Evolutionary conservation across 1,284 basidiomycete genomes (phyloP), one percentile per base, ranked within the genome.

Genomic region (Apiotrichum akiyoshidainum): DNA sequence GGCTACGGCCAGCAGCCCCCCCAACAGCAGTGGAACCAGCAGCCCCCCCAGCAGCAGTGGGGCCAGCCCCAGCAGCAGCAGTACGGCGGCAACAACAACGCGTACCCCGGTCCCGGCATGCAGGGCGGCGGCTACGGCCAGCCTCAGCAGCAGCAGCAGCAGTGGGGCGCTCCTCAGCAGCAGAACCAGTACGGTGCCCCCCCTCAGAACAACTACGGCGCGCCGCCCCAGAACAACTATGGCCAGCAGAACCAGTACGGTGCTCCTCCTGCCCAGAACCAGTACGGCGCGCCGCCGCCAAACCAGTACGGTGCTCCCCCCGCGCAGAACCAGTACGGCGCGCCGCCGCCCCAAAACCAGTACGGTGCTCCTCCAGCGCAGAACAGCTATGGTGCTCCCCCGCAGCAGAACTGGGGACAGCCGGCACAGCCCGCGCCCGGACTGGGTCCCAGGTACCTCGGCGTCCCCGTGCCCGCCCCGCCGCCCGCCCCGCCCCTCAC

Each of bases 381-480:
- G 14, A 10, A 35, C 7, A 9, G 10, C 13, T 39, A 49, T n/a
- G 47, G 57, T 8, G 58, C 40, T 16, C 55, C 59, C 22, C 57
- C 55, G 9, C 63, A 54, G 31, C 58, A 45, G 46, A 44, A 35
- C 31, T 45, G 16, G 4, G 44, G 44, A 4, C 19, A 21, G 41
- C 52, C 52, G 6, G 41, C 52, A 3, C 53, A 55, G 53, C 58
- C 53, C 4, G 48, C 48, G 17, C 52, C 44, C 22, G 46, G 50
- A 26, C 21, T 52, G 6, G 69, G 67, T 11, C 64, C 68, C 4
- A 52, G 52, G 40, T 78, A 69, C 62, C 64, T 78, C 17, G 74
- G 75, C 21, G 70, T 73, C 1, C 53, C 65, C 4, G 73, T 78
- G 52, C 77, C 76, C 3, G 61, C 74, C 2, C 75, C 74, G 8